Evolutionary conservation across 768 basidiomycete species (phyloP), one percentile per base, ranked within the genome.

Genomic region (Pulveroboletus sp.): DNA sequence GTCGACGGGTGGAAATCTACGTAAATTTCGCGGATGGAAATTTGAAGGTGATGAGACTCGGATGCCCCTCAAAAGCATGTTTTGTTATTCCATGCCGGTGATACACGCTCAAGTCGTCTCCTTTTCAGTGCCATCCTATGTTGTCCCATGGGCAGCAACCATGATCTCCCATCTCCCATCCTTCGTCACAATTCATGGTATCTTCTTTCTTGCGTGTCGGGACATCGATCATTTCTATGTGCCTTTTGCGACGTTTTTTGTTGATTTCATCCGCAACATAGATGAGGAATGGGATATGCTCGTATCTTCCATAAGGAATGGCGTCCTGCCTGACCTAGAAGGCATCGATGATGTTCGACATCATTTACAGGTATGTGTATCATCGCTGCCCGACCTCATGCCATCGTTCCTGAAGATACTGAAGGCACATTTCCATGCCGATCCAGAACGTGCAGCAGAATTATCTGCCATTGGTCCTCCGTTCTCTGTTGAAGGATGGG

Each of bases 371-470:
- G 62, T 27, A 35, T 47, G 46, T 43, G 10, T 2, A 7, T 1
- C 0, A 2, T 16, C 10, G 6, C 31, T 21, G n/a, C n/a, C n/a
- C n/a, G n/a, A n/a, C n/a, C n/a, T 9, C 8, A 7, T 12, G 6
- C 23, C 5, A 10, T 19, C 1, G 3, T 44, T n/a, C 34, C n/a
- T 40, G 2, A 50, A 40, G 12, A 0, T 3, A 6, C 27, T 19
- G 13, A 9, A 63, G 61, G 39, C 41, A 21, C 44, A 49, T 0
- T 37, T 65, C 4, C 33, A 24, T 8, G 46, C 58, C 12, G 21
- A 58, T 31, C 58, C 58, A 0, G 40, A 39, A 11, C 56, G 60
- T 8, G 63, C 60, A n/a, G 41, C 48, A 5, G 63, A 65, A 16
- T 45, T 60, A 4, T 21, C 20, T 16, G 45, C 37, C 7, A 55